phyloP scores from a whole-genome alignment of 179 eudicot species.

The Beta macrorhiza region DNA sequence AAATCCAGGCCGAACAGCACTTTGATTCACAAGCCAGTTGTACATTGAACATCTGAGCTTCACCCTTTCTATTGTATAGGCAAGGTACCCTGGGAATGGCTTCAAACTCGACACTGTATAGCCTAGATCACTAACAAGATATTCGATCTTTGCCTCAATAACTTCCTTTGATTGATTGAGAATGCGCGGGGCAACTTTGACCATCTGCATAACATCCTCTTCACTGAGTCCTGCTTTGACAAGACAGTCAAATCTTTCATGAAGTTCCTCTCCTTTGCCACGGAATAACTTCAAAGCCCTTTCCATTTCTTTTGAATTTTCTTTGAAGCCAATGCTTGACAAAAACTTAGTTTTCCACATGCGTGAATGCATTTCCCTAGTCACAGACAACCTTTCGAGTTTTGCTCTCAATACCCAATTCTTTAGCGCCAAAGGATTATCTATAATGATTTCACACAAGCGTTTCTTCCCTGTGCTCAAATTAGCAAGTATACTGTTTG shows the following conservation, averaged over 20 bases:
- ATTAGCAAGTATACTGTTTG: constrained; percentile 35
- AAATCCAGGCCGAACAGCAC: constrained; percentile 30
- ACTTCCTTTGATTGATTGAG: constrained; percentile 54
- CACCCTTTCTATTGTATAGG: constrained; percentile 49
- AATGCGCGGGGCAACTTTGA: constrained; percentile 55
- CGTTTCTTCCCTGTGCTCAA: constrained; percentile 48
- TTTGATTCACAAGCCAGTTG: constrained; percentile 60
- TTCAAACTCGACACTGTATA: constrained; percentile 49
- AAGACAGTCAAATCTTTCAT: constrained; percentile 67
- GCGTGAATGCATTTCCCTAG: constrained; percentile 20
- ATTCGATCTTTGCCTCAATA: constrained; percentile 49
- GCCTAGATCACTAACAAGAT: constrained; percentile 56
- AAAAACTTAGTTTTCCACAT: constrained; percentile 51
- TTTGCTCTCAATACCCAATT: constrained; percentile 53
- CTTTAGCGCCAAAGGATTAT: constrained; percentile 51
- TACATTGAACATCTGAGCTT: constrained; percentile 65
- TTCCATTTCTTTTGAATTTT: constrained; percentile 54
- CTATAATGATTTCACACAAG: constrained; percentile 42
- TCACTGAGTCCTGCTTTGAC: constrained; percentile 52
- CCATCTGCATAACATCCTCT: constrained; percentile 42
- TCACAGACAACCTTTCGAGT: constrained; percentile 30
- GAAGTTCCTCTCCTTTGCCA: constrained; percentile 67
- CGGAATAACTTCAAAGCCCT: constrained; percentile 52
- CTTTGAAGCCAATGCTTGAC: constrained; percentile 55
- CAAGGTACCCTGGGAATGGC: constrained; percentile 45